These are phyloP conservation scores for Tricholoma matsutake DNA, from an alignment of 768 basidiomycete species.

Conservation along the genomic window DNA sequence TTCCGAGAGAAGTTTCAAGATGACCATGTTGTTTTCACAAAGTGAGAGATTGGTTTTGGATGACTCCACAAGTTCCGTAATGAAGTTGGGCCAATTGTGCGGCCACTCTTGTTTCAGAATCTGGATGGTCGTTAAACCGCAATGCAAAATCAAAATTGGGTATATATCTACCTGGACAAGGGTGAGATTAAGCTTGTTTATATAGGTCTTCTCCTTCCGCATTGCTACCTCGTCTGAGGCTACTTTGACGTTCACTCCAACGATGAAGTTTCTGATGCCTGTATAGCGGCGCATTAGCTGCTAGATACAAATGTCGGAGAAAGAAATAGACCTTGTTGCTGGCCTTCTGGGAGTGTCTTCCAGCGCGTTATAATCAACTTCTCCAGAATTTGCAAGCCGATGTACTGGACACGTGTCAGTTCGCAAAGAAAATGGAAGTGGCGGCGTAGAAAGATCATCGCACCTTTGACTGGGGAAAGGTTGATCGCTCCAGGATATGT, in stretches of 20 bases:
- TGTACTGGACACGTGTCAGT: slow-evolving; percentile 57
- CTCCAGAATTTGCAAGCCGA: slow-evolving; percentile 95
- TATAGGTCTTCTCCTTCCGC: slow-evolving; percentile 88
- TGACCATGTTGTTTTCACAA: slow-evolving; percentile 99
- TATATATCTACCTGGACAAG: slow-evolving; percentile 74
- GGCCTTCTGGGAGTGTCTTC: slow-evolving; percentile 97
- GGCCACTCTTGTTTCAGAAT: slow-evolving; percentile 99
- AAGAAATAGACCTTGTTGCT: slow-evolving; percentile 70
- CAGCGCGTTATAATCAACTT: slow-evolving; percentile 92
- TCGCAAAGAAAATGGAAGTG: not conserved
- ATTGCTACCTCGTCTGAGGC: slow-evolving; percentile 89
- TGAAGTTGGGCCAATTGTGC: slow-evolving; percentile 97
- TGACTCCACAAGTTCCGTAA: slow-evolving; percentile 93
- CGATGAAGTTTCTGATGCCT: slow-evolving; percentile 97
- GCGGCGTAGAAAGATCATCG: slow-evolving; percentile 3
- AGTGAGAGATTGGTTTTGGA: slow-evolving; percentile 94
- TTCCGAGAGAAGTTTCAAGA: slow-evolving; percentile 91
- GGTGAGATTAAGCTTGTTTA: slow-evolving; percentile 96
- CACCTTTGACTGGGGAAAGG: slow-evolving; percentile 85
- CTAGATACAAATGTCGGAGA: not conserved
- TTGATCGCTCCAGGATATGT: slow-evolving; percentile 81
- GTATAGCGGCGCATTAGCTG: not conserved
- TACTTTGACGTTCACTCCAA: slow-evolving; percentile 87
- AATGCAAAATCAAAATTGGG: slow-evolving; percentile 6
- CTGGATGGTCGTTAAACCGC: slow-evolving; percentile 38